A percentile compares a stretch with the other conserved stretches of the same genome.
Conservation (phyloP, 208 protist species). For the Leishmania major region DNA sequence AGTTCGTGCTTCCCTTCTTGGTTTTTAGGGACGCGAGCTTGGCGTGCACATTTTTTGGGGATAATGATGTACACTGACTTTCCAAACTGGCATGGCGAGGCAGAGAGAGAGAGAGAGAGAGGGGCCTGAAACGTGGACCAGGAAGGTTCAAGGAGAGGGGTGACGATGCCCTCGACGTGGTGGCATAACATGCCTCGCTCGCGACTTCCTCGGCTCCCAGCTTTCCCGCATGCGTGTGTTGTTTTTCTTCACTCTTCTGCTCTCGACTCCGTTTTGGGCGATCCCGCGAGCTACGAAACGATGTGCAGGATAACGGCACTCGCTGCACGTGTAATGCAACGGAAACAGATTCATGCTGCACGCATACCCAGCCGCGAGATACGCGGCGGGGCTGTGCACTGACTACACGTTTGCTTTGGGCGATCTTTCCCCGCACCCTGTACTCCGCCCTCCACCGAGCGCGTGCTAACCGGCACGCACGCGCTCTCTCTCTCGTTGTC, state of each 20-base stretch:
- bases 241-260: neutral
- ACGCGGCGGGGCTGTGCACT: neutral
- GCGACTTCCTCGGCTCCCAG: neutral
- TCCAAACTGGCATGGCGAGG: neutral
- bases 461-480: neutral
- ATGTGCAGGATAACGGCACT: neutral
- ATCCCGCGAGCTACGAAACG: neutral
- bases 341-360: neutral
- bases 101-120: neutral
- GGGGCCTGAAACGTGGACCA: neutral
- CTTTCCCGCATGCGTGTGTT: neutral
- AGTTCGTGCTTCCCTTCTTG: neutral
- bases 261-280: neutral
- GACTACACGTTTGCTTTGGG: neutral
- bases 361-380: neutral
- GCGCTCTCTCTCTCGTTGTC: neutral
- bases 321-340: neutral
- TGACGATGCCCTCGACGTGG: neutral
- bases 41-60: too few relatives aligned
- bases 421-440: neutral
- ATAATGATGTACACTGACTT: neutral
- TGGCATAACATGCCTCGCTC: neutral
- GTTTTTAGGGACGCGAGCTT: neutral
- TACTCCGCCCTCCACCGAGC: neutral
- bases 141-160: neutral